These are phyloP conservation scores for Aspergillus latus DNA, from an alignment of 2,329 filamentous ascomycete species.

Conservation along the genomic window DNA sequence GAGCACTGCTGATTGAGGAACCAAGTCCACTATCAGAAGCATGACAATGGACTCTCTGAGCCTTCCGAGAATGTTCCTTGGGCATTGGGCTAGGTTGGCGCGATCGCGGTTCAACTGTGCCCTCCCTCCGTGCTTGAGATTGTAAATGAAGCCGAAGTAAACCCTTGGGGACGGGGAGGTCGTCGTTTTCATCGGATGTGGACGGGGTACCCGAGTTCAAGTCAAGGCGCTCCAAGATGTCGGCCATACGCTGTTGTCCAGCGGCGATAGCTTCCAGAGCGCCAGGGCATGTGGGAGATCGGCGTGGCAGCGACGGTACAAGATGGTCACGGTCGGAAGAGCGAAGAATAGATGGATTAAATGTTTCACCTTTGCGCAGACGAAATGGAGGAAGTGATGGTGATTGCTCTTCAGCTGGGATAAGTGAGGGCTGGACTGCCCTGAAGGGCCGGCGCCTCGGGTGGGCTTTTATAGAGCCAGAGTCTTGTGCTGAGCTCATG, in stretches of 20 bases:
- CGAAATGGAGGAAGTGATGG: constrained; percentile 38
- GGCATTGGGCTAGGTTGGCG: constrained; percentile 37
- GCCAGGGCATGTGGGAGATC: constrained; percentile 60
- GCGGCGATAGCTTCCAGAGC: constrained; percentile 68
- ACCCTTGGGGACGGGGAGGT: constrained; percentile 60
- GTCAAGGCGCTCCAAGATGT: constrained; percentile 66
- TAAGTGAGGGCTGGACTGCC: constrained; percentile 29
- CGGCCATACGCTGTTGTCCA: constrained; percentile 66
- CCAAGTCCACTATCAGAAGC: constrained; percentile 86
- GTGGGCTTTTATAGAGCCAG: constrained; percentile 16
- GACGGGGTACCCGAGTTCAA: constrained; percentile 47
- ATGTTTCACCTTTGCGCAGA: constrained; percentile 71
- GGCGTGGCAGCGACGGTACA: constrained; percentile 56
- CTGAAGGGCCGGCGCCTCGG: constrained; percentile 35
- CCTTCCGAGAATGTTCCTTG: constrained; percentile 20
- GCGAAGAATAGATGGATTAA: constrained; percentile 48
- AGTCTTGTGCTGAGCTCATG: constrained; percentile 15
- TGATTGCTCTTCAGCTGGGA: constrained; percentile 23
- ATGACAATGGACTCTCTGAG: constrained; percentile 55
- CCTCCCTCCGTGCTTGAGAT: constrained; percentile 39
- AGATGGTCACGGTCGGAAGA: constrained; percentile 42
- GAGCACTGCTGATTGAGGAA: constrained; percentile 69
- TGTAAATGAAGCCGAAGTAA: constrained; percentile 59
- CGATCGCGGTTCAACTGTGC: constrained; percentile 24
- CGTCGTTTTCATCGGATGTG: constrained; percentile 52